Base-by-base conservation (phyloP, 371 early-diverging fungal species). In the Circinella minor region DNA sequence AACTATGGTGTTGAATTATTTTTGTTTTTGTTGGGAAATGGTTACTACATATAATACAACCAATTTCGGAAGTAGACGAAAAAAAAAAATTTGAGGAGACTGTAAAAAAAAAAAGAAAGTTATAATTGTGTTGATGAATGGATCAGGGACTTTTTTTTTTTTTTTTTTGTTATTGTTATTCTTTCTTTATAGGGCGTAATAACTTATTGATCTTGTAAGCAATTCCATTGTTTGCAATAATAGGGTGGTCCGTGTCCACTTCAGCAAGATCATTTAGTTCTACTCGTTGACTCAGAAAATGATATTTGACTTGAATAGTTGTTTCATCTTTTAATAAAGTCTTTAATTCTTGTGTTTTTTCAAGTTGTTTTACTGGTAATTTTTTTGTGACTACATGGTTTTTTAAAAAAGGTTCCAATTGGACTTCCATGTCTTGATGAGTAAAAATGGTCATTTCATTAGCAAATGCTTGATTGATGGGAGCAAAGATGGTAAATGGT, bases 181-280 rank as follows among this genome's bases (percentile, higher is more conserved):
- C 27, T 27, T 27, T 27, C 55, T 57, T 47, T 43, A 17, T 38
- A 55, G 77, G 74, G 15, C 74, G 70, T 63, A 84, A 63, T 47
- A 81, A 72, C 65, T 74, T 73, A 67, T 81, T 73, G 36, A 84
- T 79, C 66, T 74, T 78, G 68, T 82, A 82, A 18, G 85, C 85
- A 55, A 82, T 77, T 18, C 85, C 82, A 75, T 82, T 82, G 14
- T 68, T 37, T 13, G 85, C 82, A 48, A 75, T 69, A 8, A 80
- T 69, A n/a, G 75, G 54, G 65, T 77, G 70, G n/a, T 10, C 63
- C 10, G 64, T 73, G 65, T 79, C 77, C 13, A 84, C 80, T 0
- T 48, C 60, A 15, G 79, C 79, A 34, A 72, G 47, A 13, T 66
- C 74, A 61, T 84, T 79, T 14, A 84, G 69, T 3, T 72, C 47